Conservation (phyloP, 164 flowering plant species). For the Taxillus chinensis region DNA sequence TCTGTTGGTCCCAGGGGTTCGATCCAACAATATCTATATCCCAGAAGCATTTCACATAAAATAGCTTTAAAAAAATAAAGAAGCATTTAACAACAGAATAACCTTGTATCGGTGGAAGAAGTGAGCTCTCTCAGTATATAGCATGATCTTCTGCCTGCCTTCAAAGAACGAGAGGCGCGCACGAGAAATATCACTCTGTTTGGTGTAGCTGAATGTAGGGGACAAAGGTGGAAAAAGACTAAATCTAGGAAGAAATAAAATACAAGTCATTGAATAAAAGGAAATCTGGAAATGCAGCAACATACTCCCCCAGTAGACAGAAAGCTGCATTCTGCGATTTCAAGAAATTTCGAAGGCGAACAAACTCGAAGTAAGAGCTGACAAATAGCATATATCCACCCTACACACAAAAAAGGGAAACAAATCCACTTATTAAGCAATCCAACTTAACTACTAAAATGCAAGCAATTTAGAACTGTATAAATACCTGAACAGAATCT, state of each 20-base stretch:
- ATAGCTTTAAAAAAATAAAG: too few relatives aligned
- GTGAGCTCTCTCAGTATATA: conserved; percentile 87
- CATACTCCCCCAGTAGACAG: conserved; percentile 86
- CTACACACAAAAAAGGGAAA: conserved; percentile 26
- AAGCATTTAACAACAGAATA: neutral
- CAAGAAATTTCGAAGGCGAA: conserved; percentile 69
- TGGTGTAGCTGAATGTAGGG: conserved; percentile 42
- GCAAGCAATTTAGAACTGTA: neutral
- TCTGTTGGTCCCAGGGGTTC: too few relatives aligned
- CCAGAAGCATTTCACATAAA: too few relatives aligned
- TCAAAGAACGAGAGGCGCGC: conserved; percentile 71
- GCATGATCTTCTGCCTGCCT: conserved; percentile 68
- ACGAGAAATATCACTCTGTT: conserved; percentile 73
- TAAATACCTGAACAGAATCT: conserved; percentile 66
- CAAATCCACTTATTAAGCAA: too few relatives aligned
- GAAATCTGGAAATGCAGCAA: conserved; percentile 2
- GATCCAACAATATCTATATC: too few relatives aligned
- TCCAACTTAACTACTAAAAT: neutral
- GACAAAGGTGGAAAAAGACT: neutral
- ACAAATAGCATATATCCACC: conserved; percentile 80
- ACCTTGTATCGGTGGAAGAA: conserved; percentile 96
- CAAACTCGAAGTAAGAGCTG: conserved; percentile 79
- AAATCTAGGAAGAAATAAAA: neutral
- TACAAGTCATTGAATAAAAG: neutral
- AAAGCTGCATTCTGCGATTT: conserved; percentile 74